These are phyloP conservation scores for Hebeloma cylindrosporum DNA, from an alignment of 768 basidiomycete genomes.

Conservation along the genomic window DNA sequence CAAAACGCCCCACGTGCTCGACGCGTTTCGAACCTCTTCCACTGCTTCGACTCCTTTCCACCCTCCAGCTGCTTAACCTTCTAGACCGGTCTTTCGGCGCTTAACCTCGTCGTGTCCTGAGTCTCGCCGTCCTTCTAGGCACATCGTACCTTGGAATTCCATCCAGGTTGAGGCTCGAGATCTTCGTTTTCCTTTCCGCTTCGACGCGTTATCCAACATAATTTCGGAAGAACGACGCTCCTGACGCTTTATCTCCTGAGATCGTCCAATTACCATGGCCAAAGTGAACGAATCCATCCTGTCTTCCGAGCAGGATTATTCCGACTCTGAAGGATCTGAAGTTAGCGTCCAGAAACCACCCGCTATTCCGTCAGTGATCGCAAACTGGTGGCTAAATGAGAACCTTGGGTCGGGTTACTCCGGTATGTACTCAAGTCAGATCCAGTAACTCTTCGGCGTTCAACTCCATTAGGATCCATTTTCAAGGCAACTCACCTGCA, in stretches of 20 bases:
- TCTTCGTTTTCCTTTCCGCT: too few species aligned
- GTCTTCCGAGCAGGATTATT: too few species aligned
- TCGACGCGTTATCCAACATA: too few species aligned
- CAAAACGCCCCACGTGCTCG: slow-evolving; percentile 25
- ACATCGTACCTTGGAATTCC: too few species aligned
- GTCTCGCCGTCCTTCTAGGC: too few species aligned
- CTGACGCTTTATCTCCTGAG: too few species aligned
- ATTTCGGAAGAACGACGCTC: too few species aligned
- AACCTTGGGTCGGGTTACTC: slow-evolving; percentile 73
- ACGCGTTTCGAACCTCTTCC: slow-evolving; percentile 31
- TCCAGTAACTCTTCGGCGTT: background rate
- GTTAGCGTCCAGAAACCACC: slow-evolving; percentile 16
- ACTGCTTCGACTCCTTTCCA: slow-evolving; percentile 6
- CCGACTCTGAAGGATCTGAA: slow-evolving; percentile 19
- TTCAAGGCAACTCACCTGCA: slow-evolving; percentile 61
- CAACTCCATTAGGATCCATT: slow-evolving; percentile 55
- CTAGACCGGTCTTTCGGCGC: too few species aligned
- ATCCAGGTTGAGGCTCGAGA: too few species aligned
- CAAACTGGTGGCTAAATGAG: slow-evolving; percentile 60
- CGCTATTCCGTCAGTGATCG: slow-evolving; percentile 42
- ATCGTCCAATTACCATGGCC: slow-evolving; percentile 4
- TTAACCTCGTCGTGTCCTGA: too few species aligned
- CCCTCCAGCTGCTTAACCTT: too few species aligned
- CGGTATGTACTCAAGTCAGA: slow-evolving; percentile 39
- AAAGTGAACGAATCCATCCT: slow-evolving; percentile 2